Base-by-base conservation (phyloP, 148 eudicot species). In the Dianthus caryophyllus region DNA sequence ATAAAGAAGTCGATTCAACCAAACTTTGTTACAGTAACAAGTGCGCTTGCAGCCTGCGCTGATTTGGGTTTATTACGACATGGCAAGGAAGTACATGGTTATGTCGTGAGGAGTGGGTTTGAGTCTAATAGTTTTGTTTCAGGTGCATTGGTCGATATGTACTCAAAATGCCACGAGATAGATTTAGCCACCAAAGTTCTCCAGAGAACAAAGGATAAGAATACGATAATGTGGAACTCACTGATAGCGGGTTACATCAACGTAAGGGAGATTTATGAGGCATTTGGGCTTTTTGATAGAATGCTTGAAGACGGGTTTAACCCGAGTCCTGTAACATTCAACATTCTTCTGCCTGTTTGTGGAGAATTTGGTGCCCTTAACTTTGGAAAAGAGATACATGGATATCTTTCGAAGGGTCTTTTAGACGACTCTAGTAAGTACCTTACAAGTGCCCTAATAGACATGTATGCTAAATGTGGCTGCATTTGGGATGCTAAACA, bases 31-130 rank as follows among this genome's bases (percentile, higher is more conserved):
- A 69, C 84, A 29, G 71, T 75, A 48, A 66, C 80, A 26, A 41
- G 85, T 77, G 77, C 83, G 52, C 80, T 85, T 72, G 87, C 85
- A 26, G 82, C 87, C 25, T 81, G 87, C 69, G 81, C 84, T 57
- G 80, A 79, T 70, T 64, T 83, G 65, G 72, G 58, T 55, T 71
- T 69, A 61, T 25, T 55, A 72, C 52, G 67, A 25, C 70, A 55
- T 61, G 87, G 87, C 44, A 83, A 79, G 73, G 85, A 83, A 77
- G 71, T 85, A 18, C 85, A 85, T 68, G 87, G 82, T 55, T 72
- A 72, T 66, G 63, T 70, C 21, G 54, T 79, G 56, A 81, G 67
- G 61, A 75, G 60, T 24, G 44, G 60, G 6, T 58, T 81, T 11
- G 76, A 78, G 57, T 61, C 75, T 38, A 80, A 80, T 59, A 50